Conservation (phyloP, 257 asterid species). For the Solanum chiquidenum region DNA sequence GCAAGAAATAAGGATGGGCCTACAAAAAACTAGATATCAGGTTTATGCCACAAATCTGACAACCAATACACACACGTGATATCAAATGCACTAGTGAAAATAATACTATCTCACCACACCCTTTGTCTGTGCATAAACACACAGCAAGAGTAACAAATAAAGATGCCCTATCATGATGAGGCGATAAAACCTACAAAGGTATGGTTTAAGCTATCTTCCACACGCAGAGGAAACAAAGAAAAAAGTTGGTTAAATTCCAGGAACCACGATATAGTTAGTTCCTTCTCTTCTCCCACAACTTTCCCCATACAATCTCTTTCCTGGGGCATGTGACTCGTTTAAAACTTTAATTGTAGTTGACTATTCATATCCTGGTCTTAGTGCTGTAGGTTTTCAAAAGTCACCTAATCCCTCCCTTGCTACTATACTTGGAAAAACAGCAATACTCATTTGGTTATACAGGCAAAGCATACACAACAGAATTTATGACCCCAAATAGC, state of each 20-base stretch:
- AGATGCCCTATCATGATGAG: neutral
- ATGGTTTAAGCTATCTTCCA: neutral
- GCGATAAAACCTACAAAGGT: neutral
- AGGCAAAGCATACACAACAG: neutral
- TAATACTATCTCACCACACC: too few species aligned
- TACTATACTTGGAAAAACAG: neutral
- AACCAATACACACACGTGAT: neutral
- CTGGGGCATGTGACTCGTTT: neutral
- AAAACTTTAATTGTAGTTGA: neutral
- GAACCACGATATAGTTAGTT: neutral
- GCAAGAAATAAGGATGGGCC: slow-evolving; percentile 12
- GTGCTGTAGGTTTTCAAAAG: neutral
- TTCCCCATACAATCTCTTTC: neutral
- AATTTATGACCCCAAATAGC: neutral
- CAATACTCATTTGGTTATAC: neutral
- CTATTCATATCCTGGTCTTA: neutral
- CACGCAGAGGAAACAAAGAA: neutral
- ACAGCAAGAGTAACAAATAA: neutral
- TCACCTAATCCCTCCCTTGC: neutral
- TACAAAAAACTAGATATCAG: neutral
- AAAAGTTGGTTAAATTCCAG: neutral
- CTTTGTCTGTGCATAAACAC: neutral
- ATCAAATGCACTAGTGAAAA: neutral
- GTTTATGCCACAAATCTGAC: neutral
- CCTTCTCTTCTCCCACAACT: neutral